Conservation (phyloP, 2,329 filamentous ascomycete genomes). For the Colletotrichum tabaci region DNA sequence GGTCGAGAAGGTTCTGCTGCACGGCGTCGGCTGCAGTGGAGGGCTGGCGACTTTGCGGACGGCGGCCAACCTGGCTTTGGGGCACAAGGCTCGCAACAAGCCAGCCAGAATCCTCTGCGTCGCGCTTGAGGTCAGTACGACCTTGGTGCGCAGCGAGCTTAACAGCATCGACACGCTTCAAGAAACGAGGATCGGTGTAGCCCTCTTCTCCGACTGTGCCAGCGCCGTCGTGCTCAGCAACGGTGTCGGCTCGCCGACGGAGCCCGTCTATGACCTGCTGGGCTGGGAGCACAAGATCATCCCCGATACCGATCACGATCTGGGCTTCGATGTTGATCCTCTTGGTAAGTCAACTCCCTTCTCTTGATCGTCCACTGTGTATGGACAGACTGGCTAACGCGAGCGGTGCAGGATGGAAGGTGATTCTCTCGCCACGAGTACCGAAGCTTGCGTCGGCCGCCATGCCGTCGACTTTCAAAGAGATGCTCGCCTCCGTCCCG, state of each 20-base stretch:
- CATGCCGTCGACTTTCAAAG: constrained; percentile 68
- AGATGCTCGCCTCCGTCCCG: constrained; percentile 65
- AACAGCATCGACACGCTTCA: constrained; percentile 72
- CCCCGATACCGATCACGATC: constrained; percentile 72
- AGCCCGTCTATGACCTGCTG: constrained; percentile 71
- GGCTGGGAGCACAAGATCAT: constrained; percentile 77
- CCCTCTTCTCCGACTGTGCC: constrained; percentile 80
- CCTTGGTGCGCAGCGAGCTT: constrained; percentile 75
- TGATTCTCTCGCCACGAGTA: constrained; percentile 73
- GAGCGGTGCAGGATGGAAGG: constrained; percentile 71
- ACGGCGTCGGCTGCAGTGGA: constrained; percentile 77
- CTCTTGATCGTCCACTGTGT: neutral
- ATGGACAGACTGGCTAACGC: constrained; percentile 40
- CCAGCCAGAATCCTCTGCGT: constrained; percentile 76
- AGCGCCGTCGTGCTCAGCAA: constrained; percentile 77
- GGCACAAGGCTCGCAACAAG: constrained; percentile 70
- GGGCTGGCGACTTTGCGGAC: constrained; percentile 74
- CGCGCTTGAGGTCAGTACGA: constrained; percentile 74
- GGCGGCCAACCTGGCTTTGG: constrained; percentile 76
- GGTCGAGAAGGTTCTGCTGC: constrained; percentile 76
- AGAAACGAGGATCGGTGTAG: constrained; percentile 75
- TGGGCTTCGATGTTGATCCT: constrained; percentile 77
- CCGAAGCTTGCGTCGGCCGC: constrained; percentile 68
- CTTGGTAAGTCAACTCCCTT: constrained; percentile 59
- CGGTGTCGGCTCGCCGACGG: constrained; percentile 63